A percentile compares a stretch with the other conserved stretches of the same genome.
phyloP scores from a whole-genome alignment of 176 grass and related monocot species.

The Elaeis guineensis region DNA sequence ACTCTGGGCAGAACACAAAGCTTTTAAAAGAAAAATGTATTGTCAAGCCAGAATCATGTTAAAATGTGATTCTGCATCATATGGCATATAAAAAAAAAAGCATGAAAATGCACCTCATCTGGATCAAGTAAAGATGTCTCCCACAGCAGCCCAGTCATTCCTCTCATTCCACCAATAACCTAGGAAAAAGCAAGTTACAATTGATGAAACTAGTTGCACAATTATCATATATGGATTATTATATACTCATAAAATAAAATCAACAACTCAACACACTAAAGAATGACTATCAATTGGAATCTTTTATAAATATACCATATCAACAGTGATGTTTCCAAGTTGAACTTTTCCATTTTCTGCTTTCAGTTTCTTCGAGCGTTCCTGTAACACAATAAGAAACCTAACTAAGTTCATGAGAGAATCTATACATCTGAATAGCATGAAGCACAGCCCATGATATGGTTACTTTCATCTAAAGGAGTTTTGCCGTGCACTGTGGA shows the following conservation, averaged over 20 bases:
- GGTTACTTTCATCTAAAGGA: no score
- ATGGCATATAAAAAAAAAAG: background rate
- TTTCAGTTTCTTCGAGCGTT: slow-evolving; percentile 90
- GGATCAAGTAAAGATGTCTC: slow-evolving; percentile 96
- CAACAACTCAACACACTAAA: no score
- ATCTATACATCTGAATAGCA: no score
- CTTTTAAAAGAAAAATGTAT: no score
- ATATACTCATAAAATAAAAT: no score
- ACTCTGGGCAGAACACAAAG: no score
- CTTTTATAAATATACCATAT: slow-evolving; percentile 53
- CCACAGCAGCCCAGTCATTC: slow-evolving; percentile 97
- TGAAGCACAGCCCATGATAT: no score
- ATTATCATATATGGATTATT: no score
- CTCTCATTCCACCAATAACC: slow-evolving; percentile 99
- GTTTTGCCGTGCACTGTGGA: no score
- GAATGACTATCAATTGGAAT: no score
- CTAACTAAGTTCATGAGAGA: background rate
- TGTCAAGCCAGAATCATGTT: background rate
- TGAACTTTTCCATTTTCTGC: slow-evolving; percentile 88
- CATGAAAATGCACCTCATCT: slow-evolving; percentile 62
- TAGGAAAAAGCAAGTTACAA: slow-evolving; percentile 21
- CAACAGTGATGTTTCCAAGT: slow-evolving; percentile 88
- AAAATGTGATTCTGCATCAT: background rate
- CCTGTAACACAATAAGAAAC: slow-evolving; percentile 31
- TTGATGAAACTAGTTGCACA: no score